Percentiles rank a stretch among this genome's conserved stretches.
Evolutionary conservation across 106 monocot species (phyloP).

Genomic region (Dactylorhiza incarnata): DNA sequence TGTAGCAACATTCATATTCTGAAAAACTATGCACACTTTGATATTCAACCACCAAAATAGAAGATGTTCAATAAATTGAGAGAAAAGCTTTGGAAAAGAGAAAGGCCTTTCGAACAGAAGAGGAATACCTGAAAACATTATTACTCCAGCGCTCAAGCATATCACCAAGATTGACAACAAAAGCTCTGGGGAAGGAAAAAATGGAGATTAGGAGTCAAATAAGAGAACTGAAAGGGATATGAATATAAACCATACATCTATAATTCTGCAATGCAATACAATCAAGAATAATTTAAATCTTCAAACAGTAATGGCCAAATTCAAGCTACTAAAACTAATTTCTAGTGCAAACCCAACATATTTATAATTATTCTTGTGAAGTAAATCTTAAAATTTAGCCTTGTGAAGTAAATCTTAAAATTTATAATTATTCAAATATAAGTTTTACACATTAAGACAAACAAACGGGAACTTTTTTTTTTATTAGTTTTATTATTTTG

Average conservation of each 20-base stretch:
- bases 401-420: neutral
- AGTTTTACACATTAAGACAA: too few relatives aligned
- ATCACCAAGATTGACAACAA: slow-evolving; percentile 92
- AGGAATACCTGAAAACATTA: slow-evolving; percentile 65
- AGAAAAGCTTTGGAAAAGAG: neutral
- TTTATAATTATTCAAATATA: too few relatives aligned
- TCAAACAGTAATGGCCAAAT: neutral
- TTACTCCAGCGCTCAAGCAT: slow-evolving; percentile 99
- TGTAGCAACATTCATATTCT: neutral
- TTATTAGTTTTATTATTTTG: too few relatives aligned
- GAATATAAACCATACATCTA: too few relatives aligned
- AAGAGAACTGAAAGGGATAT: too few relatives aligned
- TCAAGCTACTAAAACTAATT: neutral
- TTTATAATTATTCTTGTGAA: neutral
- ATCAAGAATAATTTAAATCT: neutral
- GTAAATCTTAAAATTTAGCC: too few relatives aligned
- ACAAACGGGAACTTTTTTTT: too few relatives aligned
- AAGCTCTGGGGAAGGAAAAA: slow-evolving; percentile 41
- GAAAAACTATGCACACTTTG: neutral
- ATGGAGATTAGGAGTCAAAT: neutral
- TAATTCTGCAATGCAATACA: neutral
- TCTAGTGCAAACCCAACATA: neutral
- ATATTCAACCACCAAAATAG: neutral
- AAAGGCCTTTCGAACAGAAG: neutral
- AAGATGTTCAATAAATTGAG: neutral